phyloP scores from a whole-genome alignment of 2,329 filamentous ascomycete genomes.

The Pezicula neosporulosa region DNA sequence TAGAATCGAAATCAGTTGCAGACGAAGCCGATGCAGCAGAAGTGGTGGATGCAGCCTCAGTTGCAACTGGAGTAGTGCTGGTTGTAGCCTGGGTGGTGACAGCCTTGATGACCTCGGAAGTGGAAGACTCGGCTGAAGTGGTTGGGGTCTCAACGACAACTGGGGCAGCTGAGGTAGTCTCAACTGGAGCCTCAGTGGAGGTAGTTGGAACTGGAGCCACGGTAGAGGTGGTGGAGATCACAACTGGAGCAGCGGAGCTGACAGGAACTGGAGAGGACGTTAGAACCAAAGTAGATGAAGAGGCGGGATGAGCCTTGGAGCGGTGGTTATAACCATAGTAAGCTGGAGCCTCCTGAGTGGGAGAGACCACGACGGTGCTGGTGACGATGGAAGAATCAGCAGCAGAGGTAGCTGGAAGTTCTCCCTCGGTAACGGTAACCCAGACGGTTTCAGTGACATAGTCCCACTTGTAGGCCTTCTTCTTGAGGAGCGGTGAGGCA shows the following conservation, averaged over 20 bases:
- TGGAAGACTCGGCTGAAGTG: too few species aligned
- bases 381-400: constrained; percentile 2
- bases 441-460: constrained; percentile 30
- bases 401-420: constrained; percentile 7
- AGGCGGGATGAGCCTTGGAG: constrained; percentile 5
- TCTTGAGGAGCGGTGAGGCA: constrained; percentile 29
- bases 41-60: constrained; percentile 8
- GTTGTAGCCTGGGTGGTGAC: too few species aligned
- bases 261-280: not conserved
- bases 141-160: not conserved
- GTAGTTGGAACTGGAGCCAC: constrained; percentile 7
- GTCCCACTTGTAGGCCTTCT: constrained; percentile 20
- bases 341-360: not conserved
- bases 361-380: constrained; percentile 18
- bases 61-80: constrained; percentile 3
- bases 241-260: constrained; percentile 7
- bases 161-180: not conserved
- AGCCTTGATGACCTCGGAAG: too few species aligned
- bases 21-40: constrained; percentile 13
- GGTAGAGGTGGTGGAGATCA: constrained; percentile 9
- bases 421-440: constrained; percentile 33
- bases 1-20: constrained; percentile 14
- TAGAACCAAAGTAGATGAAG: constrained; percentile 6
- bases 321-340: constrained; percentile 1
- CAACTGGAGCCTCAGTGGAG: not conserved